Base-by-base conservation (phyloP, 2,329 filamentous ascomycete genomes). In the Bipolaris cookei region DNA sequence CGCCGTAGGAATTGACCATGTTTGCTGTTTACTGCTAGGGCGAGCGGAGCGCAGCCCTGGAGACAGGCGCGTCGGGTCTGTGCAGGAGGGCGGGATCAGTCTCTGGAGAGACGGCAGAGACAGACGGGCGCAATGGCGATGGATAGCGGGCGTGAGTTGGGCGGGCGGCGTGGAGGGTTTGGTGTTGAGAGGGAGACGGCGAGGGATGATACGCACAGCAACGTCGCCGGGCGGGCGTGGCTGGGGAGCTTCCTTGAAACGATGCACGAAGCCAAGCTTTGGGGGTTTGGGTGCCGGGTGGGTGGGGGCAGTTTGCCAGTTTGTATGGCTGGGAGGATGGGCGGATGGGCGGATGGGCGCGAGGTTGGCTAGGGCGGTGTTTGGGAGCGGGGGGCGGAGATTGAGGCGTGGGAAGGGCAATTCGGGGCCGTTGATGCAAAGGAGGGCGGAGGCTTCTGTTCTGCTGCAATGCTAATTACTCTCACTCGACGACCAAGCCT, bases 1-100 rank as follows among this genome's bases (percentile, higher is more conserved):
- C 73, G 51, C 75, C 74, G 61, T 76, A 77, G 50, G 64, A 59
- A 42, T 43, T 53, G 38, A 66, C 65, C 72, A 75, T 77, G 67
- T 64, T 64, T 59, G 62, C 55, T 56, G 60, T 56, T 63, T 57
- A 23, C 25, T 28, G 20, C 42, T 57, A 21, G 18, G 44, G 64
- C 50, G 46, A 41, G 60, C 51, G 63, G 66, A 64, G 67, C 70
- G 63, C 66, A 67, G 67, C 67, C 63, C 67, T 54, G 68, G 42
- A 56, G 44, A 54, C 23, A 54, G 54, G 46, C 58, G 63, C 45
- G 53, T 42, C 38, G 54, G 58, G 50, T 41, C 10, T 41, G 20
- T 20, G n/a, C 8, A 18, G 18, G 16, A 14, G 38, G 34, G 28
- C 16, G 13, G 20, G 10, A 21, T 20, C 6, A 10, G 35, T 32